Conservation (phyloP, 371 early-diverging fungal genomes). For the Zopfochytrium polystomum region DNA sequence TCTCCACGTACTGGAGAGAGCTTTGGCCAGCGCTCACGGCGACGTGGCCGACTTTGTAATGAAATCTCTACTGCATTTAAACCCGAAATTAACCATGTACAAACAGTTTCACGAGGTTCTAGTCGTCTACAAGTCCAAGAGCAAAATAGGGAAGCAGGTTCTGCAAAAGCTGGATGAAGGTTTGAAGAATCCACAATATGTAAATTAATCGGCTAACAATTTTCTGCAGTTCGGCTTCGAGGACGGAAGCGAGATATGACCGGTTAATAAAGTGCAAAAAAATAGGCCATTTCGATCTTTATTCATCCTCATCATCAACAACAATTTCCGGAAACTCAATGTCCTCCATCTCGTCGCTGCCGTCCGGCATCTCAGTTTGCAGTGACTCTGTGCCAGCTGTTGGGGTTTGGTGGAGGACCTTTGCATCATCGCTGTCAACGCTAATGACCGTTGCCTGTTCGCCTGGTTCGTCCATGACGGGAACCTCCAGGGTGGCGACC, state of each 20-base stretch:
- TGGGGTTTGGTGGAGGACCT: too few species aligned
- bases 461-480: too few species aligned
- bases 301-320: too few species aligned
- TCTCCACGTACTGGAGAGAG: constrained; percentile 96
- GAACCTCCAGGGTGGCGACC: too few species aligned
- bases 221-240: constrained; percentile 68
- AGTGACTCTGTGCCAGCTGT: too few species aligned
- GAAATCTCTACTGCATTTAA: background rate
- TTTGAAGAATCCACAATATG: constrained; percentile 20
- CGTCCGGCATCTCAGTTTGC: too few species aligned
- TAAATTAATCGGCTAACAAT: background rate
- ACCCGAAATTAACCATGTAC: background rate
- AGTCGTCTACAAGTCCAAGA: constrained; percentile 54
- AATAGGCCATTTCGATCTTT: too few species aligned
- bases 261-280: constrained; percentile 53
- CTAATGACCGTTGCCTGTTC: too few species aligned
- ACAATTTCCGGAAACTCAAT: too few species aligned
- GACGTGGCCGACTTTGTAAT: constrained; percentile 57
- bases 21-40: constrained; percentile 87
- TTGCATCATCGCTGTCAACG: too few species aligned
- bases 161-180: constrained; percentile 81
- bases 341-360: too few species aligned
- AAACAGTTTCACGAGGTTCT: constrained; percentile 71
- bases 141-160: constrained; percentile 56
- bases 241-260: constrained; percentile 89